Conservation (phyloP, 176 grass and related monocot genomes). For the Triticum dicoccoides region DNA sequence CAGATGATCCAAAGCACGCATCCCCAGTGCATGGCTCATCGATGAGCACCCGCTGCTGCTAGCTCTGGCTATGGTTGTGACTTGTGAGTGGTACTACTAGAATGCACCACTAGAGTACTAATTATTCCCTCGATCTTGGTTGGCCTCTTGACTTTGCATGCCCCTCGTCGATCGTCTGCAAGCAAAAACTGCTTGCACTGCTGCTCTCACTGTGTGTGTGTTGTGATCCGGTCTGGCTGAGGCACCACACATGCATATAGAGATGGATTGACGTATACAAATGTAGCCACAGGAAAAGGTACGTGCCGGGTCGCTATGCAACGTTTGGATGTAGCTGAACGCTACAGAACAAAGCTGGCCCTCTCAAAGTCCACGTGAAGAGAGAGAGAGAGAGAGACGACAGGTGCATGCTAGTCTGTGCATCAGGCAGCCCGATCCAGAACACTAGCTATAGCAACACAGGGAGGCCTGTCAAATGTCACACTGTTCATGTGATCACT, state of each 20-base stretch:
- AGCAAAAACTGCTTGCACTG: not conserved
- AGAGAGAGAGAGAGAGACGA: constrained; percentile 13
- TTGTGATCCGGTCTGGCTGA: not conserved
- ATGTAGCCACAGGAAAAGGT: constrained; percentile 22
- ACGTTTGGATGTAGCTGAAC: constrained; percentile 42
- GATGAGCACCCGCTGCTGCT: not conserved
- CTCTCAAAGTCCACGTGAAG: constrained; percentile 38
- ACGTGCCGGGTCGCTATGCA: not conserved
- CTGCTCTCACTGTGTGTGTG: not conserved
- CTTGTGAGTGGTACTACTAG: too few relatives aligned
- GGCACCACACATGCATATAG: not conserved
- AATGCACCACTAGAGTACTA: not conserved
- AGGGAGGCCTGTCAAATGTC: not conserved
- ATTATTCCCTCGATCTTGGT: not conserved
- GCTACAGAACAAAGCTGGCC: constrained; percentile 45
- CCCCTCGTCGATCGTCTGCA: not conserved
- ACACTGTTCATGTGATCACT: not conserved
- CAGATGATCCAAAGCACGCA: constrained; percentile 30
- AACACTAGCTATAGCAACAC: constrained; percentile 12
- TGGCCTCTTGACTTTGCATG: constrained; percentile 26
- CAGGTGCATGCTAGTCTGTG: constrained; percentile 29
- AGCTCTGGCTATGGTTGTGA: not conserved
- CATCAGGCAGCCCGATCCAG: constrained; percentile 3
- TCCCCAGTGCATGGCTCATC: constrained; percentile 6
- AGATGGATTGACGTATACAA: not conserved